Conservation (phyloP, 1,284 basidiomycete genomes). For the Pholiota adiposa region DNA sequence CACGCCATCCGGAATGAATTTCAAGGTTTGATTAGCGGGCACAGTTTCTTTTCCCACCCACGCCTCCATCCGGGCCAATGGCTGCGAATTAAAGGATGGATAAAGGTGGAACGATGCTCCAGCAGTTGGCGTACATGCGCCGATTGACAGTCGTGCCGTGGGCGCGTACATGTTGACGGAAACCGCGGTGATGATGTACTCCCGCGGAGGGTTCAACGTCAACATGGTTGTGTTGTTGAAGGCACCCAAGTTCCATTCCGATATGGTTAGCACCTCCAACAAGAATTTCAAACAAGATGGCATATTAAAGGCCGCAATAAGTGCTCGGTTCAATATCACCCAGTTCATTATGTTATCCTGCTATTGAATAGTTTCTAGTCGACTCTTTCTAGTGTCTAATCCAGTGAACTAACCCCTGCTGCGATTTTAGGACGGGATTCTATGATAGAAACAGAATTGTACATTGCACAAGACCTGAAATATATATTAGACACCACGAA, state of each 20-base stretch:
- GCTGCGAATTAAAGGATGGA: neutral
- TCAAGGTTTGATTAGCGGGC: neutral
- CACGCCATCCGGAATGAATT: conserved; percentile 4
- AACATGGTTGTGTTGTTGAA: neutral
- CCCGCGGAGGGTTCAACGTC: neutral
- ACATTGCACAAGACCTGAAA: neutral
- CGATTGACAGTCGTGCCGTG: neutral
- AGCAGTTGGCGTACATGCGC: neutral
- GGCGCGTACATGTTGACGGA: neutral
- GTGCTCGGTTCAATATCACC: too few species aligned
- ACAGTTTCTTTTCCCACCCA: conserved; percentile 3
- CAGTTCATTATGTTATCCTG: too few species aligned
- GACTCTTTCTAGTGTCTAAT: too few species aligned
- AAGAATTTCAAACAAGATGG: too few species aligned
- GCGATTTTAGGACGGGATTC: too few species aligned
- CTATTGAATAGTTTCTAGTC: too few species aligned
- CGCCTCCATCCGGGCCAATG: neutral
- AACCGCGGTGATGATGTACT: neutral
- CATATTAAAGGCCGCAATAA: too few species aligned
- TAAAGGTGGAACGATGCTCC: neutral
- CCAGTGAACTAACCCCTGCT: too few species aligned
- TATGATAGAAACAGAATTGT: too few species aligned
- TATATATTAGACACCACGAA: neutral
- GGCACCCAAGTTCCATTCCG: neutral
- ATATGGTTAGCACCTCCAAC: neutral